A percentile compares a stretch with the other conserved stretches of the same genome.
These are phyloP conservation scores for Phaffomyces thermotolerans DNA, from an alignment of 805 yeast species.

Conservation along the genomic window DNA sequence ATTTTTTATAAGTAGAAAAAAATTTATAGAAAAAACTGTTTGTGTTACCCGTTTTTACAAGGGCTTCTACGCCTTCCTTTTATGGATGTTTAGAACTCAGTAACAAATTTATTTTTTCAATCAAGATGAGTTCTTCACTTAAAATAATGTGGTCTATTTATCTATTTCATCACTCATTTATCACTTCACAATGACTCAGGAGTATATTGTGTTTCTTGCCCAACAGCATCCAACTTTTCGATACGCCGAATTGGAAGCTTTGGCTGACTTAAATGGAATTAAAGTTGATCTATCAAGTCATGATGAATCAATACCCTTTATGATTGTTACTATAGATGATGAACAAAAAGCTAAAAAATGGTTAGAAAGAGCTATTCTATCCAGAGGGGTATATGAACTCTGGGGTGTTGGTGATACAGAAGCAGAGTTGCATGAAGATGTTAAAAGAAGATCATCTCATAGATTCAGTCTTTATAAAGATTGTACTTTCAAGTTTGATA, in stretches of 20 bases:
- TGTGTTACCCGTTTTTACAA: neutral
- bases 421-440: conserved; percentile 48
- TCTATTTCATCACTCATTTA: neutral
- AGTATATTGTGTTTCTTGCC: conserved; percentile 75
- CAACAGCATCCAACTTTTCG: conserved; percentile 79
- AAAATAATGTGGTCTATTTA: neutral
- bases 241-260: conserved; percentile 72
- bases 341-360: conserved; percentile 63
- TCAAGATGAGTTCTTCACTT: conserved; percentile 2
- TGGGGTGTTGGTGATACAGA: conserved; percentile 67
- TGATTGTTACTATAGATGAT: conserved; percentile 55
- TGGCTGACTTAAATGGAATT: conserved; percentile 60
- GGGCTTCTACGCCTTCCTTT: neutral
- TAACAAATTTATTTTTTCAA: neutral
- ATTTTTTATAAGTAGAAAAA: too few relatives aligned
- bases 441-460: conserved; percentile 25
- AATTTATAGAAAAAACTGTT: too few relatives aligned
- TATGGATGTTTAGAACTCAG: neutral
- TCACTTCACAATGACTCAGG: conserved; percentile 33
- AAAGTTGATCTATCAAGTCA: conserved; percentile 53
- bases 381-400: conserved; percentile 72
- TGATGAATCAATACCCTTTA: conserved; percentile 57
- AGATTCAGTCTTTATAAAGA: conserved; percentile 29
- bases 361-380: conserved; percentile 59
- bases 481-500: conserved; percentile 71